Conservation (phyloP, 306 rosid species). For the Chamaecrista fasciculata region DNA sequence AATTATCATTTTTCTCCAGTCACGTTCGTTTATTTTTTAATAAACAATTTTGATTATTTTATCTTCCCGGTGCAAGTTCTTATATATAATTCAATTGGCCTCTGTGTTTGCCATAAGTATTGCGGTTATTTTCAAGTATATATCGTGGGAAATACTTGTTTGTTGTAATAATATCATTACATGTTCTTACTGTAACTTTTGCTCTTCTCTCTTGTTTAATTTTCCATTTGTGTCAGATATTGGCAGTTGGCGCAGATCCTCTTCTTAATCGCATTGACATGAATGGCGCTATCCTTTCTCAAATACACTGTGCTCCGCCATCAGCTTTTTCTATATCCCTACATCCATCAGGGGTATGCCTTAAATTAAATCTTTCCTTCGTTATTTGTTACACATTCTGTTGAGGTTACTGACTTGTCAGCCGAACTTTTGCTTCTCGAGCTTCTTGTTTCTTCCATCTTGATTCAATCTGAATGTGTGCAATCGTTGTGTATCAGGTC, state of each 20-base stretch:
- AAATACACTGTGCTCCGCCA: constrained; percentile 83
- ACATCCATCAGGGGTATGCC: constrained; percentile 76
- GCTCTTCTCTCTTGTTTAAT: not conserved
- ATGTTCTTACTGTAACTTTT: not conserved
- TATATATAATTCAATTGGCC: not conserved
- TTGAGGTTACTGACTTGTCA: constrained; percentile 5
- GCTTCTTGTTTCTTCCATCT: constrained; percentile 20
- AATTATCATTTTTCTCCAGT: not conserved
- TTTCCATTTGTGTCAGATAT: constrained; percentile 48
- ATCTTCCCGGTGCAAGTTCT: not conserved
- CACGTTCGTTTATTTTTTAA: not conserved
- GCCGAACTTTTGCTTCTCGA: constrained; percentile 23
- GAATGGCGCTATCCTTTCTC: constrained; percentile 76
- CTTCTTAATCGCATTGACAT: constrained; percentile 70
- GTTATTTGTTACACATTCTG: not conserved
- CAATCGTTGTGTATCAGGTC: constrained; percentile 50
- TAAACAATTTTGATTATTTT: not conserved
- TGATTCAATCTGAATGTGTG: constrained; percentile 18
- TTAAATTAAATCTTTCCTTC: not conserved
- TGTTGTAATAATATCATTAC: not conserved
- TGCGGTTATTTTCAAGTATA: constrained; percentile 13
- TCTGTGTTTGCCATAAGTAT: not conserved
- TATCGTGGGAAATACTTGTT: constrained; percentile 8
- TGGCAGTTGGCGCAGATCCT: constrained; percentile 88
- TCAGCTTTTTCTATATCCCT: constrained; percentile 77